Percentiles rank a stretch among this genome's conserved stretches.
Conservation (phyloP, 768 basidiomycete species). For the Russula dissimulans region DNA sequence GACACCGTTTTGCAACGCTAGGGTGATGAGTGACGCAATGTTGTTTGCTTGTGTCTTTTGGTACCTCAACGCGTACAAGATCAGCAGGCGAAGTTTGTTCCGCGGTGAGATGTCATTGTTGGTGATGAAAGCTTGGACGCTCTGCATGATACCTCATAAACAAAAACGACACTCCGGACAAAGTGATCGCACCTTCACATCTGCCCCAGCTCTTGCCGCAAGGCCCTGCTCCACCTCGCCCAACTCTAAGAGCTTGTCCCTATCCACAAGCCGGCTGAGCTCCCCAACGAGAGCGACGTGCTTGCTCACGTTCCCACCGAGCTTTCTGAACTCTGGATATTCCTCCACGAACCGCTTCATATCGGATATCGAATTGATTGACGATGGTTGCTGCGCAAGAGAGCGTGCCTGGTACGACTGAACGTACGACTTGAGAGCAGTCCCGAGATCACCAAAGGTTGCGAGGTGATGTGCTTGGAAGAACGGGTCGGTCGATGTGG, state of each 20-base stretch:
- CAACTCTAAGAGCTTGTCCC: slow-evolving; percentile 78
- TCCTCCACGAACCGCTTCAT: slow-evolving; percentile 99
- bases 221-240: slow-evolving; percentile 96
- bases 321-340: slow-evolving; percentile 93
- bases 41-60: slow-evolving; percentile 82
- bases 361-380: slow-evolving; percentile 89
- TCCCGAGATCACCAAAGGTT: slow-evolving; percentile 95
- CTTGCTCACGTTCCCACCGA: slow-evolving; percentile 98
- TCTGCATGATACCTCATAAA: slow-evolving; percentile 35
- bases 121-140: slow-evolving; percentile 69
- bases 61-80: slow-evolving; percentile 88
- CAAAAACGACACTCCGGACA: background rate
- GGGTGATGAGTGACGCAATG: slow-evolving; percentile 68
- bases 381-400: slow-evolving; percentile 60
- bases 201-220: slow-evolving; percentile 84
- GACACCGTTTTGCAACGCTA: slow-evolving; percentile 68
- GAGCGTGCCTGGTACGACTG: slow-evolving; percentile 84
- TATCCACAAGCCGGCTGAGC: slow-evolving; percentile 79
- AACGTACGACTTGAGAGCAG: slow-evolving; percentile 85
- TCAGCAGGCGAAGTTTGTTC: slow-evolving; percentile 85
- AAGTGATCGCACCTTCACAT: slow-evolving; percentile 56
- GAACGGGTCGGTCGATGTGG: slow-evolving; percentile 86
- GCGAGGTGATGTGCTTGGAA: slow-evolving; percentile 84
- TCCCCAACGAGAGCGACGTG: slow-evolving; percentile 97
- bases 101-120: slow-evolving; percentile 58